Evolutionary conservation across 768 basidiomycete genomes (phyloP).

Genomic region (Suillus paluster): DNA sequence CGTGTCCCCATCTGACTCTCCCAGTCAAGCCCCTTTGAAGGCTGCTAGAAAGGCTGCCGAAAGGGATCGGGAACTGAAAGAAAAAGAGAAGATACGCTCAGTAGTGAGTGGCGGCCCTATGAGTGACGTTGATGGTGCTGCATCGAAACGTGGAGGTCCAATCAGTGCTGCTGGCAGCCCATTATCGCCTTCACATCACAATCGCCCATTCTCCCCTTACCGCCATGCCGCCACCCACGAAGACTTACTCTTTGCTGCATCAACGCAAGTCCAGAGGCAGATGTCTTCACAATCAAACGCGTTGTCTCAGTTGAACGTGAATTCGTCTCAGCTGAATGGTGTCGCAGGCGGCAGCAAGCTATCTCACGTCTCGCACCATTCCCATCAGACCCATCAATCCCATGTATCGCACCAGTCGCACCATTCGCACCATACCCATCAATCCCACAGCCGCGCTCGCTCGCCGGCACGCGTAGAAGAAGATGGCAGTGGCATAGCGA

Average conservation of each 20-base stretch:
- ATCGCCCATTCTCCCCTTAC: constrained; percentile 71
- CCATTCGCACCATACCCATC: constrained; percentile 36
- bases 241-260: constrained; percentile 61
- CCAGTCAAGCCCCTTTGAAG: constrained; percentile 38
- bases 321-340: constrained; percentile 27
- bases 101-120: constrained; percentile 20
- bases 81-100: constrained; percentile 29
- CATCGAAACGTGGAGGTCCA: constrained; percentile 29
- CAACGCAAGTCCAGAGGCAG: constrained; percentile 23
- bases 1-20: constrained; percentile 38
- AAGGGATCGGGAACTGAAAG: constrained; percentile 1
- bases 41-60: constrained; percentile 29
- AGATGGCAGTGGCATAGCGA: constrained; percentile 42
- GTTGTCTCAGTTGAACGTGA: constrained; percentile 25
- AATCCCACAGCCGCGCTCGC: constrained; percentile 30
- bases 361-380: constrained; percentile 38
- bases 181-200: constrained; percentile 50
- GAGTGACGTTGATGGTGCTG: constrained; percentile 24
- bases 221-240: constrained; percentile 68
- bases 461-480: constrained; percentile 31
- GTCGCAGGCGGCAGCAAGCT: constrained; percentile 35
- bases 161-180: constrained; percentile 24
- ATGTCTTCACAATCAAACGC: constrained; percentile 16
- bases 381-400: constrained; percentile 38
- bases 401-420: constrained; percentile 30